Base-by-base conservation (phyloP, 208 protist genomes). In the Angomonas deanei region DNA sequence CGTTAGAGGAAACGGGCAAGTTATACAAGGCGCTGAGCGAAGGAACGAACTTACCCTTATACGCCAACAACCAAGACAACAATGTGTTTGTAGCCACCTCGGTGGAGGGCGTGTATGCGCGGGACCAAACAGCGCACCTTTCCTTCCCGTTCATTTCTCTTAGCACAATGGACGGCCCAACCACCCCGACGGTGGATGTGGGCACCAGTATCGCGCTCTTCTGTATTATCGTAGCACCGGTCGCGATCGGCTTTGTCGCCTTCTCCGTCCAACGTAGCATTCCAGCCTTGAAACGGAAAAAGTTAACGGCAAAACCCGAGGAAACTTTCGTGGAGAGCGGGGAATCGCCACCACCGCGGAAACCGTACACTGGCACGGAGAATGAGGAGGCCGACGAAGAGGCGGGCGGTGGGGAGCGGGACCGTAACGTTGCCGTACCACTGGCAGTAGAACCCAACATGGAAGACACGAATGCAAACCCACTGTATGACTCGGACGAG, bases 241-340 rank as follows among this genome's bases (percentile, higher is more conserved):
- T 75, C 13, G 64, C 69, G 23, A 55, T 80, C 11, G 84, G 77
- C 59, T 78, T 91, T 24, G 84, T 91, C 28, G 74, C 72, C 64
- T 91, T 91, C 69, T 91, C 84, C 13, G 28, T 91, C 6, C 80
- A 86, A 69, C 84, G 81, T 32, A 77, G 61, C 34, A 72, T 88
- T 30, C 84, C 84, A 0, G 71, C 59, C 26, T 70, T 91, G 27
- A 66, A 53, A 2, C 72, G 64, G 23, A 63, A 46, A 24, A 71
- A 71, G 68, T 39, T 70, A 4, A 50, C 13, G 8, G 13, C 42
- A 3, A 23, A 23, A 23, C 17, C 13, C 17, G 58, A 67, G 24
- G 68, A 68, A 61, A 70, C 74, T 30, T 77, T 70, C 64, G 21
- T 24, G 21, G 61, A 77, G 28, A 61, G 49, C 0, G 71, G 66